Base-by-base conservation (phyloP, 352 stramenopile genomes). In the Pythium grandisporangium region DNA sequence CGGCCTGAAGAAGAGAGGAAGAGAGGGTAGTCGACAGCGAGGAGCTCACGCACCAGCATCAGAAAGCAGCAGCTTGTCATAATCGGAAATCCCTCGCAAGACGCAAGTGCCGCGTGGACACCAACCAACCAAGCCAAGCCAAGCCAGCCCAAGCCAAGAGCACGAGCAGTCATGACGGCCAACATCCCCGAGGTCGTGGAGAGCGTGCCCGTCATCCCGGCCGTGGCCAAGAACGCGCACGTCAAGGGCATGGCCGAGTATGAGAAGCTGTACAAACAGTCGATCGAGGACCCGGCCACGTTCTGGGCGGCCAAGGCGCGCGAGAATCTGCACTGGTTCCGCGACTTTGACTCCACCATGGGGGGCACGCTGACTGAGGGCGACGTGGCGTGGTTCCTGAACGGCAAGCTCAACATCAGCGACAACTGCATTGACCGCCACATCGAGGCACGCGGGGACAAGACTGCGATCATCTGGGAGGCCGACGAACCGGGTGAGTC, bases 391-490 rank as follows among this genome's bases (percentile, higher is more conserved):
- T 98, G 94, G 95, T 99, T 99, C 73, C 61, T 83, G 12, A 94
- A 94, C 44, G 96, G 92, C 37, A 93, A 97, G 53, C 55, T 98
- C 16, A 98, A 98, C 51, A 72, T 97, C 27, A 93, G 66, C 48
- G 77, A 87, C 58, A 97, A 98, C 57, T 97, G 90, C 45, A 82
- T 99, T 16, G 96, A 99, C 62, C 82, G 93, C 30, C 94, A 99
- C 54, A 70, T 97, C 22, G 61, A 69, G 24, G 53, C 55, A 27
- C 53, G 61, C 17, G 74, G 59, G 12, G 70, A 97, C 59, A 88
- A 99, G 60, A 66, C 89, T 13, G 95, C 93, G 13, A 98, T 99
- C 55, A 84, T 99, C 44, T 98, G 93, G 87, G 96, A 99, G 57
- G 90, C 84, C 21, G 96, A 99, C 44, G 95, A 99, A 57, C 88